Base-by-base conservation (phyloP, 2,329 filamentous ascomycete genomes). In the Gliomastix tumulicola region DNA sequence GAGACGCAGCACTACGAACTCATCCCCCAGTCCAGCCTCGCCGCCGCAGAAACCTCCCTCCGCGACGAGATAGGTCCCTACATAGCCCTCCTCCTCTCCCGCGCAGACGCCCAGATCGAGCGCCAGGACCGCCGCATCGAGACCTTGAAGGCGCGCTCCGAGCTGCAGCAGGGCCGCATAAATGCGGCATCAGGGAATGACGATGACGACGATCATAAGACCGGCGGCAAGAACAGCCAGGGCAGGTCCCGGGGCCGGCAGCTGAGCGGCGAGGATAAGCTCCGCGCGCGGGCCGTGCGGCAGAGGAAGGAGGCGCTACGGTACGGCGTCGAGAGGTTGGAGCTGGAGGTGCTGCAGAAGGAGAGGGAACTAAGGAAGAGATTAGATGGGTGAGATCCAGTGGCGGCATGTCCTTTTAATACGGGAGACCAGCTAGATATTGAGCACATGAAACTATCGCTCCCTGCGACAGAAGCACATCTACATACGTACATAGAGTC, bases 41-140 rank as follows among this genome's bases (percentile, higher is more conserved):
- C 82, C 42, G 75, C 82, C 44, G 89, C 89, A 21, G 89, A 96
- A 60, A 72, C 85, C 46, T 82, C 87, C 5, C 77, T 96, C 15
- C 82, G 88, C 49, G 84, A 87, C 51, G 88, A 94, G 56, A 92
- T 95, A 48, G 82, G 83, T n/a, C 89, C 89, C 8, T 88, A 88
- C 57, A 84, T 94, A 44, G 69, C 81, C 21, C 76, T 79, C 40
- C 76, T 96, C 3, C 79, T 96, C 35, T 75, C 80, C 44, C 82
- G 88, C 46, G 87, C 88, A n/a, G 81, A 88, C 46, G 79, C 82
- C 44, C 83, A 94, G 52, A 74, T 94, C 27, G 86, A 89, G 49
- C 85, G 87, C 40, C 79, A 90, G 30, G 84, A 84, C 36, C 79
- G 88, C 7, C 83, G 87, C 45, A 86, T 94, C 57, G 82, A 94